These are phyloP conservation scores for Candida fluviatilis DNA, from an alignment of 805 yeast genomes.

Conservation along the genomic window DNA sequence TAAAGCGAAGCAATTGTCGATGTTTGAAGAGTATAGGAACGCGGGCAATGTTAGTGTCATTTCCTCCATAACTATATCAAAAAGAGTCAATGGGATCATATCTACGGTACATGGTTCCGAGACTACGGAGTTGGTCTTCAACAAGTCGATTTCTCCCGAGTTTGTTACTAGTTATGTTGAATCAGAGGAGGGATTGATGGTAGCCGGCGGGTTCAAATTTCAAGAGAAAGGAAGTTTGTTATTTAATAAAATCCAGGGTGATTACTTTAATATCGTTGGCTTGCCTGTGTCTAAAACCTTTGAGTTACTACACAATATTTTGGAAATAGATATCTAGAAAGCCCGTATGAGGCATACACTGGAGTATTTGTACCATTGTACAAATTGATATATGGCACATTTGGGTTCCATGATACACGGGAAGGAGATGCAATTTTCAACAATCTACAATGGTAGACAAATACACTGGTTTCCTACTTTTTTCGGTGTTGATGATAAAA, in stretches of 20 bases:
- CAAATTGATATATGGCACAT: too few species aligned
- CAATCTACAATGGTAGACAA: too few species aligned
- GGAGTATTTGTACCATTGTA: too few species aligned
- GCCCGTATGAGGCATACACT: neutral
- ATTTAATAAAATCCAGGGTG: conserved; percentile 67
- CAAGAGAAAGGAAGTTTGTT: conserved; percentile 71
- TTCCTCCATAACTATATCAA: conserved; percentile 29
- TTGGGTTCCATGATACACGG: too few species aligned
- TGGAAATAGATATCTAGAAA: neutral
- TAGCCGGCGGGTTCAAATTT: conserved; percentile 90
- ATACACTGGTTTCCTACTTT: too few species aligned
- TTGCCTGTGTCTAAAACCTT: conserved; percentile 66
- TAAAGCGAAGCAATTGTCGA: conserved; percentile 21
- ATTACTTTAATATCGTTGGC: conserved; percentile 83
- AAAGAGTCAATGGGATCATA: conserved; percentile 8
- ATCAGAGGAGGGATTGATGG: conserved; percentile 69
- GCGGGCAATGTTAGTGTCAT: conserved; percentile 23
- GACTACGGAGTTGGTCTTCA: conserved; percentile 46
- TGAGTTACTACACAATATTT: conserved; percentile 31
- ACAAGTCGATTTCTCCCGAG: conserved; percentile 43
- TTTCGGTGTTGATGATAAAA: too few species aligned
- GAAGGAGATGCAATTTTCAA: too few species aligned
- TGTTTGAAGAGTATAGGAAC: conserved; percentile 22
- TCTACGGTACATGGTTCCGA: conserved; percentile 12
- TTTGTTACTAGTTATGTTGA: conserved; percentile 59